Percentiles rank a stretch among this genome's conserved stretches.
Conservation (phyloP, 2,329 filamentous ascomycete species). For the Didymella glomerata region DNA sequence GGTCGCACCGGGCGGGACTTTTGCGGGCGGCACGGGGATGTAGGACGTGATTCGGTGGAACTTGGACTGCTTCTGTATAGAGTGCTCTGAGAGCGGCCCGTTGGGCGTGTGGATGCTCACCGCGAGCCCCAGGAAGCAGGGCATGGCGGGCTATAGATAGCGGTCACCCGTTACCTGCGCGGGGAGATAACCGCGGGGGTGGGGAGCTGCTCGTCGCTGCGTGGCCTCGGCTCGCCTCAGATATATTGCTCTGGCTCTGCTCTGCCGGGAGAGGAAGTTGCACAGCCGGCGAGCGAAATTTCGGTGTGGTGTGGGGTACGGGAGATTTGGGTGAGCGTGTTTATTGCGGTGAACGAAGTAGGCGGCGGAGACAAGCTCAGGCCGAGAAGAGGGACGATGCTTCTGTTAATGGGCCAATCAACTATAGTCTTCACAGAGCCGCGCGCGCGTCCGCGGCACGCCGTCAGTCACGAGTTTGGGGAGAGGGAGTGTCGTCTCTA, state of each 20-base stretch:
- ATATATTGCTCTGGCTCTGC: conserved; percentile 15
- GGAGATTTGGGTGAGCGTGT: conserved; percentile 10
- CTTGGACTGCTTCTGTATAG: conserved; percentile 91
- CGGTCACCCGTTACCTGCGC: conserved; percentile 15
- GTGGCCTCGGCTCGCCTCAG: conserved; percentile 34
- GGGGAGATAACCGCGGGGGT: conserved; percentile 32
- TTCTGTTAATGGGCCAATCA: conserved; percentile 37
- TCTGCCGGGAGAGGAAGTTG: conserved; percentile 20
- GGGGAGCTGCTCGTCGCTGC: conserved; percentile 21
- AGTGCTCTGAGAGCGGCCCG: conserved; percentile 87
- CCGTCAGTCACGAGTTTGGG: conserved; percentile 14
- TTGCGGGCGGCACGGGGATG: conserved; percentile 92
- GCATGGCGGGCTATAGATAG: conserved; percentile 63
- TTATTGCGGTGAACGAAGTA: conserved; percentile 18
- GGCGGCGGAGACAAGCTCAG: conserved; percentile 20
- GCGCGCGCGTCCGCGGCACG: conserved; percentile 18
- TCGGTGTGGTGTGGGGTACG: conserved; percentile 16
- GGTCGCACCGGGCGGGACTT: conserved; percentile 70
- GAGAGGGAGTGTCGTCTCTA: conserved; percentile 1
- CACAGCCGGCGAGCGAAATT: conserved; percentile 26
- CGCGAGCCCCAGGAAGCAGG: conserved; percentile 99
- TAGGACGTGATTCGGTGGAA: conserved; percentile 94
- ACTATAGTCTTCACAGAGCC: conserved; percentile 20
- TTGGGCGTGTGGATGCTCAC: conserved; percentile 90
- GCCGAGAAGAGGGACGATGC: conserved; percentile 22